These are phyloP conservation scores for Pleurotus pulmonarius DNA, from an alignment of 768 basidiomycete genomes.

Conservation along the genomic window DNA sequence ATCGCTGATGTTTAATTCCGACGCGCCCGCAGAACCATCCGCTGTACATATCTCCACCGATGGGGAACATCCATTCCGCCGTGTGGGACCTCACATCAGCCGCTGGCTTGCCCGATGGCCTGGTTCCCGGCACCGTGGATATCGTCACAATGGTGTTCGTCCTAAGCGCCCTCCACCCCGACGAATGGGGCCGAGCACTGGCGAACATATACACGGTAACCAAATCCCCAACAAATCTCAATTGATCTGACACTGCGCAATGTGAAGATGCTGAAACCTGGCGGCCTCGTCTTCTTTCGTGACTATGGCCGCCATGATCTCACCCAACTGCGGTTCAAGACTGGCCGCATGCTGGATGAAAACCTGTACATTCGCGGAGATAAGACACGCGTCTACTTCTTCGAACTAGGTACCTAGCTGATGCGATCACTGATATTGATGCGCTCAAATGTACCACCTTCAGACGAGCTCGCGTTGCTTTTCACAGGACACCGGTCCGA, in stretches of 20 bases:
- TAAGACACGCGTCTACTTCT: constrained; percentile 97
- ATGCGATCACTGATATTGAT: not conserved
- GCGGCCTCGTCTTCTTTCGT: constrained; percentile 78
- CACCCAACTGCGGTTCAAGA: constrained; percentile 91
- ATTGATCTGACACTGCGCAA: not conserved
- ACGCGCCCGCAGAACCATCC: constrained; percentile 53
- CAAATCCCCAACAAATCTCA: not conserved
- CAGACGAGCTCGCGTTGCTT: constrained; percentile 76
- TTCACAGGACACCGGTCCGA: constrained; percentile 59
- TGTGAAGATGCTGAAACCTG: constrained; percentile 82
- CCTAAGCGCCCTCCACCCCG: constrained; percentile 87
- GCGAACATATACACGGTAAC: constrained; percentile 73
- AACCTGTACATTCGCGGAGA: constrained; percentile 97
- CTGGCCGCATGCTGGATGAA: constrained; percentile 81
- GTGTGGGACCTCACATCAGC: constrained; percentile 89
- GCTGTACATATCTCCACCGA: constrained; percentile 61
- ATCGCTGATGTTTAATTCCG: not conserved
- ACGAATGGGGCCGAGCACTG: constrained; percentile 85
- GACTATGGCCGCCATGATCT: constrained; percentile 97
- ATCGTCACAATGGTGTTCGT: constrained; percentile 93
- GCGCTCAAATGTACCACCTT: not conserved
- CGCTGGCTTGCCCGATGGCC: constrained; percentile 53
- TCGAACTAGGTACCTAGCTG: constrained; percentile 64
- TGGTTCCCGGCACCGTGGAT: constrained; percentile 73
- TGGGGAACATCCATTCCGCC: constrained; percentile 70